phyloP scores from a whole-genome alignment of 768 basidiomycete genomes.

The Rhodotorula babjevae region DNA sequence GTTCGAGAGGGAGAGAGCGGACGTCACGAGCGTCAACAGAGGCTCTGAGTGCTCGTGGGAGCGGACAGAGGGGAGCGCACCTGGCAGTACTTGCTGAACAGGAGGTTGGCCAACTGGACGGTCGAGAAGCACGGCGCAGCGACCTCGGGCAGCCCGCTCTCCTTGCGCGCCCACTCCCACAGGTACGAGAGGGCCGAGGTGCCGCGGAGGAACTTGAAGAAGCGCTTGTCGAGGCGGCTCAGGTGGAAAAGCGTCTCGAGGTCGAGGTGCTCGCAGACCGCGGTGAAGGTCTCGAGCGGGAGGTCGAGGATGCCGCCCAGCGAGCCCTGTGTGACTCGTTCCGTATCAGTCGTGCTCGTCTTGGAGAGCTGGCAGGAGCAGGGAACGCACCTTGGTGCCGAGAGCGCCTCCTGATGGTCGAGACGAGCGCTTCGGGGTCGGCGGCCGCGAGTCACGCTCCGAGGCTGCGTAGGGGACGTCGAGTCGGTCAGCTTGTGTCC shows the following conservation, averaged over 20 bases:
- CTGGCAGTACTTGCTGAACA: background rate
- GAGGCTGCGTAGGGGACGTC: too few species aligned
- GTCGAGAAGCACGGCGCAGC: background rate
- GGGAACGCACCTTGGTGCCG: too few species aligned
- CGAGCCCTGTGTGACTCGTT: too few species aligned
- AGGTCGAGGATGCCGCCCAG: background rate
- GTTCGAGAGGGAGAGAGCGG: background rate
- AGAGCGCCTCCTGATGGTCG: too few species aligned
- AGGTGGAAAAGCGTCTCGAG: constrained; percentile 6
- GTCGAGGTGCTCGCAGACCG: background rate
- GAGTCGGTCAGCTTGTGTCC: too few species aligned
- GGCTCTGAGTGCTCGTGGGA: too few species aligned
- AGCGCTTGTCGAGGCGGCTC: background rate
- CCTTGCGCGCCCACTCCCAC: constrained; percentile 2
- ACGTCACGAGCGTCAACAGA: too few species aligned
- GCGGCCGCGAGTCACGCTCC: too few species aligned
- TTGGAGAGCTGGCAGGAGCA: too few species aligned
- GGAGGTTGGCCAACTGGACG: background rate
- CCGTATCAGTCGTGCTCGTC: too few species aligned
- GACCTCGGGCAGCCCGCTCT: background rate
- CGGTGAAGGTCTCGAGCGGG: background rate
- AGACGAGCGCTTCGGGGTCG: too few species aligned
- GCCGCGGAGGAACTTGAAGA: constrained; percentile 1
- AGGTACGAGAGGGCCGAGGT: background rate
- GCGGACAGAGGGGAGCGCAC: background rate